These are phyloP conservation scores for Aspergillus avenaceus DNA, from an alignment of 495 filamentous ascomycete species.

Conservation along the genomic window DNA sequence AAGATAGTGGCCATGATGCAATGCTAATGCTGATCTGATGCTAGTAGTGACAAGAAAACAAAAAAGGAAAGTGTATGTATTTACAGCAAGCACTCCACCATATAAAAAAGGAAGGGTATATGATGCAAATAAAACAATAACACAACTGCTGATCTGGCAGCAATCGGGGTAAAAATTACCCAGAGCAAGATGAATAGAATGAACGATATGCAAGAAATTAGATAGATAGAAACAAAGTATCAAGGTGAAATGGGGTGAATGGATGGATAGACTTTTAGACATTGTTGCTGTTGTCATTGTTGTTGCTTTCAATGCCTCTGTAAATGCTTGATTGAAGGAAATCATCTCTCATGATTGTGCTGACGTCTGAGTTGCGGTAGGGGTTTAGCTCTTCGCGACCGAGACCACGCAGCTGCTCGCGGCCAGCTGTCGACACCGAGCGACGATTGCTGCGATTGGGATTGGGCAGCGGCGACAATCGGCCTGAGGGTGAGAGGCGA, in stretches of 20 bases:
- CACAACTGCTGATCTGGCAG: no score
- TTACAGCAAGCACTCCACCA: not conserved
- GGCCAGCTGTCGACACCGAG: conserved; percentile 28
- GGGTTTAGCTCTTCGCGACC: conserved; percentile 35
- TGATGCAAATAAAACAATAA: not conserved
- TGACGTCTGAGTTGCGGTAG: conserved; percentile 42
- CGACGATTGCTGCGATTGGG: conserved; percentile 13
- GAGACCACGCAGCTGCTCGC: conserved; percentile 35
- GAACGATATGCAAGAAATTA: not conserved
- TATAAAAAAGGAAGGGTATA: not conserved
- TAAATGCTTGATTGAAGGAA: conserved; percentile 30
- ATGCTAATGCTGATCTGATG: not conserved
- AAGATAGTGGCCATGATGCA: no score
- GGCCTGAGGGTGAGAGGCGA: conserved; percentile 11
- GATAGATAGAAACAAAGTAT: not conserved
- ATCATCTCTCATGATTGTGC: conserved; percentile 37
- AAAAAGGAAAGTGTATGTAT: not conserved
- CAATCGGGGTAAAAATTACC: not conserved
- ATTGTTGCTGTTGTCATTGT: not conserved
- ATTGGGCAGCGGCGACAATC: conserved; percentile 11
- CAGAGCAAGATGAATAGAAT: not conserved
- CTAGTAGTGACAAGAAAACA: no score
- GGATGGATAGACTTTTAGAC: not conserved
- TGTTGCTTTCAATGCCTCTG: conserved; percentile 11
- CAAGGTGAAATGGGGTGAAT: not conserved